phyloP scores from a whole-genome alignment of 495 filamentous ascomycete species.

The Penicillium steckii region DNA sequence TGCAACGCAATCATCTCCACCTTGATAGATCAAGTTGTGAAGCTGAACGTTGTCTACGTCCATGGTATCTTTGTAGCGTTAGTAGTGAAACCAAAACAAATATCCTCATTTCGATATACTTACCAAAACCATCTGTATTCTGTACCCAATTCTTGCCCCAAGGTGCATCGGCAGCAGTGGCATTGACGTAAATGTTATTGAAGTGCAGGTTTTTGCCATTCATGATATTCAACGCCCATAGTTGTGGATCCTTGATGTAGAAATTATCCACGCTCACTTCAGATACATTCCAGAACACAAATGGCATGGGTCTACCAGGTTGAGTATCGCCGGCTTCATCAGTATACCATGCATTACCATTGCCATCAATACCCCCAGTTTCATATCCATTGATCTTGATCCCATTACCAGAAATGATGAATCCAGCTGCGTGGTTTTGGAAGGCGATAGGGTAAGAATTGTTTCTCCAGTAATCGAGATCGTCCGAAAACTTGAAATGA shows the following conservation, averaged over 20 bases:
- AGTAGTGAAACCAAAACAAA: not conserved
- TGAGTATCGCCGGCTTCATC: slow-evolving; percentile 45
- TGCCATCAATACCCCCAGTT: slow-evolving; percentile 54
- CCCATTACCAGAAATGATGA: slow-evolving; percentile 48
- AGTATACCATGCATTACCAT: slow-evolving; percentile 52
- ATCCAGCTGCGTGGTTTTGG: slow-evolving; percentile 56
- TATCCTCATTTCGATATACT: not conserved
- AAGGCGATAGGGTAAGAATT: slow-evolving; percentile 54
- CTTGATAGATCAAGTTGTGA: slow-evolving; percentile 57
- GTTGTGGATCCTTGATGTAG: slow-evolving; percentile 50
- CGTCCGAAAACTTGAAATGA: slow-evolving; percentile 41
- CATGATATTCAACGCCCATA: slow-evolving; percentile 59
- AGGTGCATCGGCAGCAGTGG: slow-evolving; percentile 49
- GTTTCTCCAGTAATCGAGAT: slow-evolving; percentile 55
- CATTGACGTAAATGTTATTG: slow-evolving; percentile 50
- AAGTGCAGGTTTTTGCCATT: slow-evolving; percentile 56
- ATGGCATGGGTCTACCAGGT: slow-evolving; percentile 56
- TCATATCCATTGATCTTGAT: slow-evolving; percentile 52
- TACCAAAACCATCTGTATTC: slow-evolving; percentile 57
- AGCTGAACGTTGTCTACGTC: slow-evolving; percentile 50
- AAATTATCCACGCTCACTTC: slow-evolving; percentile 54
- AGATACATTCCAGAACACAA: slow-evolving; percentile 60
- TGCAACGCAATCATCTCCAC: slow-evolving; percentile 58
- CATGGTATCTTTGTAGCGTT: slow-evolving; percentile 46
- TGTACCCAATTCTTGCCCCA: slow-evolving; percentile 56